Percentiles rank a stretch among this genome's conserved stretches.
Conservation (phyloP, 2,329 filamentous ascomycete species). For the Penicillium griseofulvum region DNA sequence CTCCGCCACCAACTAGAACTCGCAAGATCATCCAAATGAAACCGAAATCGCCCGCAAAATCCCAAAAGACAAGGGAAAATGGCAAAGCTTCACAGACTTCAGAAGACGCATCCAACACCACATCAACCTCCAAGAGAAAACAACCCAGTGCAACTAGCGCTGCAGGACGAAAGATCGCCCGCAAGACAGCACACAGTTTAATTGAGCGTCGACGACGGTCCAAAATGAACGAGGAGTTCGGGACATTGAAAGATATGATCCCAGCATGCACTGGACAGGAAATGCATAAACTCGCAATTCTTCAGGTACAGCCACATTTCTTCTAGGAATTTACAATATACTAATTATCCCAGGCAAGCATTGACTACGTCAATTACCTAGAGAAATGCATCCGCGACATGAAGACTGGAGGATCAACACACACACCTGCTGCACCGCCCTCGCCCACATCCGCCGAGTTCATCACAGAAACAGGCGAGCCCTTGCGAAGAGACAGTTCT, state of each 20-base stretch:
- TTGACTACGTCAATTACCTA: conserved; percentile 92
- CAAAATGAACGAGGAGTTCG: conserved; percentile 99
- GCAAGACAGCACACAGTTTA: conserved; percentile 93
- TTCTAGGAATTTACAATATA: conserved; percentile 5
- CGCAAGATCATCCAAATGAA: conserved; percentile 99
- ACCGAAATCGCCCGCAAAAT: conserved; percentile 51
- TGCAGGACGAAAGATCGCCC: conserved; percentile 87
- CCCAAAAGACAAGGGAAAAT: conserved; percentile 31
- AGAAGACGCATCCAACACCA: conserved; percentile 20
- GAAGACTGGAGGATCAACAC: conserved; percentile 53
- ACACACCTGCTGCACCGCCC: conserved; percentile 25
- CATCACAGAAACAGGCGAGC: conserved; percentile 20
- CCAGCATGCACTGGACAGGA: conserved; percentile 89
- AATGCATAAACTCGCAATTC: conserved; percentile 95
- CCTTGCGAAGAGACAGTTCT: conserved; percentile 12
- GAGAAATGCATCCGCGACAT: conserved; percentile 82
- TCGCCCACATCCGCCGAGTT: conserved; percentile 39
- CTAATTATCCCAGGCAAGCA: conserved; percentile 67
- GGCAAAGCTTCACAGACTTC: conserved; percentile 18
- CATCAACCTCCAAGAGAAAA: conserved; percentile 66
- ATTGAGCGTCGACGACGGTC: conserved; percentile 86
- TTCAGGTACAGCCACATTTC: conserved; percentile 63
- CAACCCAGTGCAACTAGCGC: conserved; percentile 72
- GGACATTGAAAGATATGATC: conserved; percentile 88
- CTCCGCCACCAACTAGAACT: conserved; percentile 85